A percentile compares a stretch with the other conserved stretches of the same genome.
Evolutionary conservation across 306 rosid genomes (phyloP).

Genomic region (Malus fusca): DNA sequence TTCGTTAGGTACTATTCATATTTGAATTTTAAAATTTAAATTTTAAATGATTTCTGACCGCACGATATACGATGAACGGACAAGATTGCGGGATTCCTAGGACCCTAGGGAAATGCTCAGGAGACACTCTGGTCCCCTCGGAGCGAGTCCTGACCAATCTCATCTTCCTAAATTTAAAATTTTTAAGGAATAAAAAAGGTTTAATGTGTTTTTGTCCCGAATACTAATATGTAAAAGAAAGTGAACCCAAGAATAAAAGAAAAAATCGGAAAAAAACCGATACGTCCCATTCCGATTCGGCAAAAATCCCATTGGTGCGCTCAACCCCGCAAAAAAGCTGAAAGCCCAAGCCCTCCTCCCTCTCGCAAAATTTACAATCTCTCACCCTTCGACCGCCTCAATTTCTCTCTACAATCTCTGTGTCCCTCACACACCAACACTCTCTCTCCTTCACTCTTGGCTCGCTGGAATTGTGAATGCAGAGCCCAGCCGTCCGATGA

Average conservation of each 20-base stretch:
- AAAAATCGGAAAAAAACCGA: conserved; percentile 22
- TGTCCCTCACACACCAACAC: not conserved
- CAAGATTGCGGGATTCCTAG: too few species aligned
- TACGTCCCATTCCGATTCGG: conserved; percentile 16
- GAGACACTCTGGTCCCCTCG: too few species aligned
- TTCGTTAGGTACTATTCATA: too few species aligned
- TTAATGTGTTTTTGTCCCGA: not conserved
- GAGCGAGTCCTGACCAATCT: not conserved
- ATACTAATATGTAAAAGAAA: not conserved
- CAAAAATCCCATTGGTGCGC: not conserved
- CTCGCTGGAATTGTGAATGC: conserved; percentile 34
- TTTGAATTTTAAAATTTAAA: too few species aligned
- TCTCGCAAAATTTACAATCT: conserved; percentile 34
- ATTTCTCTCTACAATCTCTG: conserved; percentile 9
- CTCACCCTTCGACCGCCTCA: conserved; percentile 42
- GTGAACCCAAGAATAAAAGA: not conserved
- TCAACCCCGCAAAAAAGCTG: not conserved
- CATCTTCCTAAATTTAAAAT: not conserved
- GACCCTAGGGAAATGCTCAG: too few species aligned
- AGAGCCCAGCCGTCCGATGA: conserved; percentile 16
- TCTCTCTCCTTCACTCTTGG: conserved; percentile 15
- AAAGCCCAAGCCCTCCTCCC: conserved; percentile 17
- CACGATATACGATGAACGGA: too few species aligned
- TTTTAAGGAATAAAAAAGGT: not conserved
- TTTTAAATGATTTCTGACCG: too few species aligned